Conservation (phyloP, 78 protist species). For the Creolimax fragrantissima region DNA sequence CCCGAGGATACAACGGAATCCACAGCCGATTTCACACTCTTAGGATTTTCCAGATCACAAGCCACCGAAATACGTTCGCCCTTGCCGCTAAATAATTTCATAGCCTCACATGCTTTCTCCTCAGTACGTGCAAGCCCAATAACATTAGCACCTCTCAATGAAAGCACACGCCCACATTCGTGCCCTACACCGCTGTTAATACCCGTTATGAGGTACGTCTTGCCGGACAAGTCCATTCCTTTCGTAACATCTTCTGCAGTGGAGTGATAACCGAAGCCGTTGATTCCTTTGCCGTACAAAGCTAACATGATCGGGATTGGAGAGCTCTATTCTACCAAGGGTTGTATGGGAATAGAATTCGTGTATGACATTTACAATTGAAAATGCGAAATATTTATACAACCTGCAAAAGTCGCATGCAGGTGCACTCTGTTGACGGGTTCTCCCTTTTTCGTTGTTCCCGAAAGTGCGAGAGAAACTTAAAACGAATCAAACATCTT, state of each 20-base stretch:
- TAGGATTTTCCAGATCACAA: background rate
- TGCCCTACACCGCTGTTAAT: slow-evolving; percentile 7
- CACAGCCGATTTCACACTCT: background rate
- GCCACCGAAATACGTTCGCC: background rate
- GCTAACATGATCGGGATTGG: background rate
- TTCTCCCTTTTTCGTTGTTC: too few relatives aligned
- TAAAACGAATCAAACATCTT: too few relatives aligned
- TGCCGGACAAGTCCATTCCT: background rate
- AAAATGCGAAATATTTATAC: too few relatives aligned
- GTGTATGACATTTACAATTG: too few relatives aligned
- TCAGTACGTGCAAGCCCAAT: slow-evolving; percentile 30
- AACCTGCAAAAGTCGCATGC: too few relatives aligned
- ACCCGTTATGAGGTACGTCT: slow-evolving; percentile 6
- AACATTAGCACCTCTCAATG: background rate
- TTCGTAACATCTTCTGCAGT: slow-evolving; percentile 3
- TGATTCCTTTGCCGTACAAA: background rate
- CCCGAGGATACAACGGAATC: background rate
- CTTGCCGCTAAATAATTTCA: background rate
- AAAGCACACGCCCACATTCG: background rate
- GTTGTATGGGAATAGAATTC: too few relatives aligned
- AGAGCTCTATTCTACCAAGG: too few relatives aligned
- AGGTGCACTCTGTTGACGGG: too few relatives aligned
- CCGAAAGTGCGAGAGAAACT: too few relatives aligned
- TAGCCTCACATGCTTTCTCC: background rate
- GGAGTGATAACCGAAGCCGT: background rate